A percentile compares a stretch with the other conserved stretches of the same genome.
These are phyloP conservation scores for Gossypium sturtianum DNA, from an alignment of 345 rosid species.

Conservation along the genomic window DNA sequence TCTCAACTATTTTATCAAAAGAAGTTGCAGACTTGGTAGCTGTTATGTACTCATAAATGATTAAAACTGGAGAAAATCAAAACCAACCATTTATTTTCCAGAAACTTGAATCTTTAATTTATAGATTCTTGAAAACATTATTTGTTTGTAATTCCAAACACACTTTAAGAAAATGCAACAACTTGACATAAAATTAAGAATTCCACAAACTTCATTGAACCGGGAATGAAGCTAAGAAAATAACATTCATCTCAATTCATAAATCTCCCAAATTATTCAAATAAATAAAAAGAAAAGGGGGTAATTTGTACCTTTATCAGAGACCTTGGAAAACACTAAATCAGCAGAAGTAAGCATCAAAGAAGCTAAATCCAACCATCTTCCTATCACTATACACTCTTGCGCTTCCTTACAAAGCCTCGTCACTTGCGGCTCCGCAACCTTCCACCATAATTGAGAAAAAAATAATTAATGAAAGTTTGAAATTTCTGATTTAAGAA, in stretches of 20 bases:
- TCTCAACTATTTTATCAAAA: neutral
- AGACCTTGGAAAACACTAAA: slow-evolving; percentile 72
- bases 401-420: slow-evolving; percentile 81
- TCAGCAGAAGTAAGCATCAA: slow-evolving; percentile 91
- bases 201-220: neutral
- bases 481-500: neutral
- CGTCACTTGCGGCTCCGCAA: slow-evolving; percentile 64
- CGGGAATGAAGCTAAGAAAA: neutral
- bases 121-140: neutral
- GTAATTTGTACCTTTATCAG: slow-evolving; percentile 69
- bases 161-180: neutral
- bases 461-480: neutral
- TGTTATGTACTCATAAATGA: neutral
- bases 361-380: slow-evolving; percentile 78
- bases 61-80: neutral
- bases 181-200: neutral
- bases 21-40: neutral
- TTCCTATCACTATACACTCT: slow-evolving; percentile 48
- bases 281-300: neutral
- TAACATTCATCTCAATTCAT: neutral
- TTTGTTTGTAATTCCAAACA: neutral
- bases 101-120: neutral
- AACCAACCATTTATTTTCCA: neutral
- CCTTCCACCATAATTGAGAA: slow-evolving; percentile 27
- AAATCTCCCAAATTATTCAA: neutral